Conservation (phyloP, 2,329 filamentous ascomycete species). For the Cercospora beticola region DNA sequence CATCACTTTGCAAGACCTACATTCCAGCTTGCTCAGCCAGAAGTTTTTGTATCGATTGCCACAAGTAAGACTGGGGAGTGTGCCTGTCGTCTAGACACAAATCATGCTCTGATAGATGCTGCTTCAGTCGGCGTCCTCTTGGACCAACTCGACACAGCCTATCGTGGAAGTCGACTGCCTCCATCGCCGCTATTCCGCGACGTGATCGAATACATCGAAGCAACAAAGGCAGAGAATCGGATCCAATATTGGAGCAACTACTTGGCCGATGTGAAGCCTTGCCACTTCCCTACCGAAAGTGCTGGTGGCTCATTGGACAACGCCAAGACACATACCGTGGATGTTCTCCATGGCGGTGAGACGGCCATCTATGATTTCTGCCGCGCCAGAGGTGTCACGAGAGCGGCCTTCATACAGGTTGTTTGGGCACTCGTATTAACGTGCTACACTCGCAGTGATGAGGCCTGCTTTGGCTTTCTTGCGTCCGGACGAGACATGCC, state of each 20-base stretch:
- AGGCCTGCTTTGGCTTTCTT: constrained; percentile 41
- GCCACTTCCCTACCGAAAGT: constrained; percentile 38
- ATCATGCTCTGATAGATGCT: constrained; percentile 7
- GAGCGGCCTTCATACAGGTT: constrained; percentile 33
- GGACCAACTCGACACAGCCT: not conserved
- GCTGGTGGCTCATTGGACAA: constrained; percentile 27
- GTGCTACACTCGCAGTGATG: constrained; percentile 33
- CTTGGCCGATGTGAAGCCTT: constrained; percentile 33
- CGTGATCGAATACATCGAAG: not conserved
- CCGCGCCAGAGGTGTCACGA: not conserved
- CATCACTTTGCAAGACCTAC: constrained; percentile 23
- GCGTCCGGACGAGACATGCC: constrained; percentile 40
- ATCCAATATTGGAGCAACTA: constrained; percentile 38
- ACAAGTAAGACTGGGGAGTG: not conserved
- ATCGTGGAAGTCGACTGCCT: not conserved
- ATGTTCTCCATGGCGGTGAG: constrained; percentile 23
- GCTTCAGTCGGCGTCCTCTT: not conserved
- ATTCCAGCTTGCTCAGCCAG: constrained; percentile 21
- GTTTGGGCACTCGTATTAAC: constrained; percentile 38
- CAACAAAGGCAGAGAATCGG: not conserved
- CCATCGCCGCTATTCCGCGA: not conserved
- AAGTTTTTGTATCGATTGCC: not conserved
- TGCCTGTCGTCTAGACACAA: not conserved
- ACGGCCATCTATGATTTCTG: constrained; percentile 19
- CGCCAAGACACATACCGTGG: constrained; percentile 30